These are phyloP conservation scores for Geotrichum siamense DNA, from an alignment of 1,139 yeast species.

Conservation along the genomic window DNA sequence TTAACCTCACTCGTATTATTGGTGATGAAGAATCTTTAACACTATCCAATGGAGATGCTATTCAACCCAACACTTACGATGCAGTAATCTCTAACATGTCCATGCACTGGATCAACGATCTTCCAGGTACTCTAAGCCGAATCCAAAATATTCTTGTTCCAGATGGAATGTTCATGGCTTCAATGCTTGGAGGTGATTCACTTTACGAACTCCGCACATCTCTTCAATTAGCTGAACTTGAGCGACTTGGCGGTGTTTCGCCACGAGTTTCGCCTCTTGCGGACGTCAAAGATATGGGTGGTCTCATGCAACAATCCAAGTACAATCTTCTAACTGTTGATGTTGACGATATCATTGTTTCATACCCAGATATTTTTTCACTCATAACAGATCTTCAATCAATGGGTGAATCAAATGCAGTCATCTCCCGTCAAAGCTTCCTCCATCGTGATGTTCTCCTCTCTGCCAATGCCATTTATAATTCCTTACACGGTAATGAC, in stretches of 20 bases:
- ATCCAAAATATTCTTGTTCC: conserved; percentile 62
- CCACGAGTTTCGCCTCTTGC: conserved; percentile 79
- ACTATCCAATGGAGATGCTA: conserved; percentile 15
- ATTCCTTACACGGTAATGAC: conserved; percentile 53
- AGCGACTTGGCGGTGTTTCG: conserved; percentile 69
- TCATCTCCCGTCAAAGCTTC: conserved; percentile 47
- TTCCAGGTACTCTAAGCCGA: conserved; percentile 55
- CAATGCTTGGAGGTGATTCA: conserved; percentile 83
- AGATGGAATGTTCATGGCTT: conserved; percentile 76
- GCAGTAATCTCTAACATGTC: conserved; percentile 69
- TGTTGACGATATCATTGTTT: conserved; percentile 75
- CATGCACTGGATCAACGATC: conserved; percentile 80
- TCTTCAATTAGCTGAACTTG: conserved; percentile 74
- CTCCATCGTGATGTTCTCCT: conserved; percentile 59
- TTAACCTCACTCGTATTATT: conserved; percentile 44
- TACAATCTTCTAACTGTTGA: conserved; percentile 77
- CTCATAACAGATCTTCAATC: conserved; percentile 63
- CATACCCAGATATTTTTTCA: conserved; percentile 68
- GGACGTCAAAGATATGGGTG: conserved; percentile 69
- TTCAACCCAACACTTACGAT: conserved; percentile 44
- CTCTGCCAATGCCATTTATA: conserved; percentile 72
- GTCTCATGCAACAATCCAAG: conserved; percentile 64
- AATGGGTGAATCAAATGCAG: conserved; percentile 84
- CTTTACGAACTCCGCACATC: conserved; percentile 73
- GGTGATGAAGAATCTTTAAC: conserved; percentile 58